Evolutionary conservation across 768 basidiomycete species (phyloP), one percentile per base, ranked within the genome.

Genomic region (Podaxis sp.): DNA sequence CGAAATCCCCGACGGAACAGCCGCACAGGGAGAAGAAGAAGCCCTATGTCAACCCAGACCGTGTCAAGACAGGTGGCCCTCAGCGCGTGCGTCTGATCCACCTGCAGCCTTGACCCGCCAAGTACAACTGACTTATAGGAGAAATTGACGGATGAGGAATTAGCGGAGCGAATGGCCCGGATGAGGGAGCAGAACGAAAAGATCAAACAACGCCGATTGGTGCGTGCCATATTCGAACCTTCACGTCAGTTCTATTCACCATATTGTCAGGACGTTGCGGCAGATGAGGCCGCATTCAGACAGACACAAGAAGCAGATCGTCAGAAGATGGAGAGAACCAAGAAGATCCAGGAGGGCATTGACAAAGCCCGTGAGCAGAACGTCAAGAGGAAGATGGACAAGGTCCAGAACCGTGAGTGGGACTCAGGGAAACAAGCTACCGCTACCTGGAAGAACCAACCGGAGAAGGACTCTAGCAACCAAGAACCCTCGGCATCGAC

Each of bases 321-420:
- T 26, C 79, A 75, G 53, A 87, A 80, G 70, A 79, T 80, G 64
- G 87, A 79, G 6, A 79, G 84, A 44, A 82, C 71, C 59, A 84
- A 86, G 63, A 88, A 87, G 70, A 81, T 88, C 42, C 92, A 93
- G 73, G 84, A 87, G 64, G 79, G 79, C 38, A 78, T 93, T 63
- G 80, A 93, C 71, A 83, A 82, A 30, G 82, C 89, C 38, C 86
- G 92, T 30, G 89, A 91, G 69, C 85, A 90, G 76, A 92, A 90
- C 66, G 90, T 91, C 58, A 85, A 84, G 67, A 80, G 88, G 39
- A 94, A 94, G 77, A 79, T 93, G 82, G 90, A 89, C n/a, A 92
- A 88, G 77, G 81, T 86, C 24, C 85, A 85, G 68, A 86, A 76
- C 66, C 84, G 92, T 15, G 92, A 94, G 77, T 94, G 92, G 92